These are phyloP conservation scores for Sextonia rubra DNA, from an alignment of 164 flowering plant species.

Conservation along the genomic window DNA sequence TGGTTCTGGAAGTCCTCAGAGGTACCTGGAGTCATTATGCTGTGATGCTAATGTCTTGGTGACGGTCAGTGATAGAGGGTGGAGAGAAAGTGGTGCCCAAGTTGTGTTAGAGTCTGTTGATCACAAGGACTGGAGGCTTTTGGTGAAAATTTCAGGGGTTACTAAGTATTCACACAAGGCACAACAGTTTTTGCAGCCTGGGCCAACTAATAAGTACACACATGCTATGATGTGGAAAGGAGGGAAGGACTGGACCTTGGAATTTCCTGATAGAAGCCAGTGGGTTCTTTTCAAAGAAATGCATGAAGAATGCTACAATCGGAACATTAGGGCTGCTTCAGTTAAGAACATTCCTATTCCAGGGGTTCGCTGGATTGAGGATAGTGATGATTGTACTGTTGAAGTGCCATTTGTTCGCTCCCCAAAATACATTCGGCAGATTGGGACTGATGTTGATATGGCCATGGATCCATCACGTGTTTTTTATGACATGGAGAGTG, in stretches of 20 bases:
- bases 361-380: conserved; percentile 77
- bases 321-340: conserved; percentile 78
- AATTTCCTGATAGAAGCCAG: conserved; percentile 82
- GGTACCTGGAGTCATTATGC: conserved; percentile 42
- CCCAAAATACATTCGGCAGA: conserved; percentile 60
- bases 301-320: conserved; percentile 89
- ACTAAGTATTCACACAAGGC: conserved; percentile 78
- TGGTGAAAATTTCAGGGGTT: conserved; percentile 60
- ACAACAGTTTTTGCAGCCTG: conserved; percentile 83
- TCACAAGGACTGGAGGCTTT: conserved; percentile 82
- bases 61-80: conserved; percentile 66
- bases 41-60: conserved; percentile 82
- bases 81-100: conserved; percentile 82
- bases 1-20: conserved; percentile 40
- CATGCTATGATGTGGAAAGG: conserved; percentile 99
- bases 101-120: conserved; percentile 65
- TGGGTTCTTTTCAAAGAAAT: conserved; percentile 90
- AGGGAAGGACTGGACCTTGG: conserved; percentile 94
- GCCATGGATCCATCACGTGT: conserved; percentile 70
- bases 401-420: conserved; percentile 49
- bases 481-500: conserved; percentile 96
- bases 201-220: conserved; percentile 79
- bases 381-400: conserved; percentile 44
- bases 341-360: conserved; percentile 92
- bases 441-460: conserved; percentile 79